phyloP scores from a whole-genome alignment of 2,329 filamentous ascomycete genomes.

The Aspergillus versicolor region DNA sequence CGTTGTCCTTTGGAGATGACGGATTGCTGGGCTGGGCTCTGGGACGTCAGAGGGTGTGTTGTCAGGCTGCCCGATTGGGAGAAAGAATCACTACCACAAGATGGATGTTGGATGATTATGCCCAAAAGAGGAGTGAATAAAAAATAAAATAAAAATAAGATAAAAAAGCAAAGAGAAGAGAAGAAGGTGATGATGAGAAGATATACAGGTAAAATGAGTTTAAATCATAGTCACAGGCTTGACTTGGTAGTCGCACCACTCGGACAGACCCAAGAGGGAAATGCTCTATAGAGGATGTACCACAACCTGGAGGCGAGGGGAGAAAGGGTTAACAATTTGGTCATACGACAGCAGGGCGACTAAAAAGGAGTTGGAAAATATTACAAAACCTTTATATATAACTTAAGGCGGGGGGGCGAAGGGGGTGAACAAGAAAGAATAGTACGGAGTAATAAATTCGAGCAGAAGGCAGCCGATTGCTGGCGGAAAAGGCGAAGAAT shows the following conservation, averaged over 20 bases:
- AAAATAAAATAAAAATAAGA: too few species aligned
- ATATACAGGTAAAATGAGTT: conserved; percentile 13
- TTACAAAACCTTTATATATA: conserved; percentile 1
- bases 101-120: background rate
- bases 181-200: conserved; percentile 6
- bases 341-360: conserved; percentile 9
- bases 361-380: conserved; percentile 3
- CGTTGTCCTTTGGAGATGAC: background rate
- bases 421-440: background rate
- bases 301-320: conserved; percentile 7
- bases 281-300: background rate
- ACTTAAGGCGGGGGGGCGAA: background rate
- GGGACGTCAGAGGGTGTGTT: background rate
- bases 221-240: conserved; percentile 7
- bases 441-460: background rate
- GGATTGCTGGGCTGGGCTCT: background rate
- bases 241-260: background rate
- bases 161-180: conserved; percentile 8
- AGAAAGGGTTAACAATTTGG: conserved; percentile 8
- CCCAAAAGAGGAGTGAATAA: background rate
- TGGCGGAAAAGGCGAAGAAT: conserved; percentile 2
- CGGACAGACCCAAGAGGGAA: background rate
- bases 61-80: conserved; percentile 12
- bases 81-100: background rate
- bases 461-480: background rate